Evolutionary conservation across 495 filamentous ascomycete species (phyloP), one percentile per base, ranked within the genome.

Genomic region (Aspergillus egyptiacus): DNA sequence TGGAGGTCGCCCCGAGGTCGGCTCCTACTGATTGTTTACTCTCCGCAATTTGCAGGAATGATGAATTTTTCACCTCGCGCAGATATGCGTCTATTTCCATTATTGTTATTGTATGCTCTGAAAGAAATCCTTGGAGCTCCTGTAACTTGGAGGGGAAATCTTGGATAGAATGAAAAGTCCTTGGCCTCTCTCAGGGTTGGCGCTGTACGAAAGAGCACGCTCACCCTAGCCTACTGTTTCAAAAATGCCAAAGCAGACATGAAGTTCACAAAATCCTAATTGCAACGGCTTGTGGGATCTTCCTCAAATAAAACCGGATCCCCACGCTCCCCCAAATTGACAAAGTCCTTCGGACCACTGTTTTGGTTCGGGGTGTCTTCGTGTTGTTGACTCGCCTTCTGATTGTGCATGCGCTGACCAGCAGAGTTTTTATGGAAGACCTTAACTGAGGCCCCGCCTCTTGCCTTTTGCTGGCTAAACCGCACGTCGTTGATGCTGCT

Each of bases 401-500:
- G 64, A 15, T 69, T 69, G 34, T 72, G 63, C 11, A 70, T 46
- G 15, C 63, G 65, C 51, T 77, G 76, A 15, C 62, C 68, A 27
- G 69, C 63, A 6, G 79, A 73, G 41, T 96, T 96, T 71, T 90
- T 89, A 49, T 82, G 72, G 55, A 80, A 90, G 5, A 95, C 78
- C 61, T 89, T 93, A 22, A 94, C 72, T 1, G 83, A 77, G 1
- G 77, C 63, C 30, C 76, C 70, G 10, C 68, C 66, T 34, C 76
- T 68, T 25, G 78, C 69, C 2, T 84, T 71, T 34, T 82, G 77
- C 45, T 81, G 76, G 46, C 76, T 78, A 46, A 91, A 72, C 49
- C 80, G 76, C 20, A 91, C 80, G 34, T 88, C 81, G 65, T 95
- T 95, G 61, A 96, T 77, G 40, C 78, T 81, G 63, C 82, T 83